A percentile compares a stretch with the other conserved stretches of the same genome.
These are phyloP conservation scores for Pichia sp. DNA, from an alignment of 1,139 yeast species.

Conservation along the genomic window DNA sequence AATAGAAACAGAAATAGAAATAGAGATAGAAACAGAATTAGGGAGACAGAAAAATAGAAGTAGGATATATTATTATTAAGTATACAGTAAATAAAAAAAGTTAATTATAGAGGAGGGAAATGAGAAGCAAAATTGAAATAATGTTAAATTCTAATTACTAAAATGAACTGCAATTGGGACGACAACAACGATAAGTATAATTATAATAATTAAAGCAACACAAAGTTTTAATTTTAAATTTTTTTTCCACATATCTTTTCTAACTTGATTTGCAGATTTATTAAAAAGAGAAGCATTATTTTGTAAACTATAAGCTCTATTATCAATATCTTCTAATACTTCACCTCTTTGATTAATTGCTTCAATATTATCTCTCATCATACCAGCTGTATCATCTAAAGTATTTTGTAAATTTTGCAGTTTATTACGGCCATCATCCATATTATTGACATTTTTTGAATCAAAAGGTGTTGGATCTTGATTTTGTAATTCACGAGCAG, in stretches of 20 bases:
- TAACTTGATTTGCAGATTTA: conserved; percentile 93
- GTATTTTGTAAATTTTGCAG: conserved; percentile 27
- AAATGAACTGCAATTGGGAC: conserved; percentile 94
- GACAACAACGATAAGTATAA: conserved; percentile 79
- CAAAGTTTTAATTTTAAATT: conserved; percentile 97
- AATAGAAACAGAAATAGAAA: no score
- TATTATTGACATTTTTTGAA: conserved; percentile 2
- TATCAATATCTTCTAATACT: conserved; percentile 86
- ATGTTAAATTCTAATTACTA: conserved; percentile 30
- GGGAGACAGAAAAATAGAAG: no score
- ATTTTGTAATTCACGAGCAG: conserved; percentile 20
- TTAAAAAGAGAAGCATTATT: conserved; percentile 94
- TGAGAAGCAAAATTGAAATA: background rate
- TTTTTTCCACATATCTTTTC: conserved; percentile 99
- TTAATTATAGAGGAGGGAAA: background rate
- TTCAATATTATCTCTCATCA: conserved; percentile 96
- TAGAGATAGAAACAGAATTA: no score
- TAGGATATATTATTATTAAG: no score
- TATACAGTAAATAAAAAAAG: no score
- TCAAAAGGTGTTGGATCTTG: conserved; percentile 15
- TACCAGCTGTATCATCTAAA: conserved; percentile 77
- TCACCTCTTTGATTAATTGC: conserved; percentile 94
- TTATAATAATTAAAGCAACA: conserved; percentile 70
- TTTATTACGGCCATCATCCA: conserved; percentile 15
- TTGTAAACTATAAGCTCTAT: conserved; percentile 89